Percentiles rank a stretch among this genome's conserved stretches.
These are phyloP conservation scores for Penicillium nucicola DNA, from an alignment of 495 filamentous ascomycete species.

Conservation along the genomic window DNA sequence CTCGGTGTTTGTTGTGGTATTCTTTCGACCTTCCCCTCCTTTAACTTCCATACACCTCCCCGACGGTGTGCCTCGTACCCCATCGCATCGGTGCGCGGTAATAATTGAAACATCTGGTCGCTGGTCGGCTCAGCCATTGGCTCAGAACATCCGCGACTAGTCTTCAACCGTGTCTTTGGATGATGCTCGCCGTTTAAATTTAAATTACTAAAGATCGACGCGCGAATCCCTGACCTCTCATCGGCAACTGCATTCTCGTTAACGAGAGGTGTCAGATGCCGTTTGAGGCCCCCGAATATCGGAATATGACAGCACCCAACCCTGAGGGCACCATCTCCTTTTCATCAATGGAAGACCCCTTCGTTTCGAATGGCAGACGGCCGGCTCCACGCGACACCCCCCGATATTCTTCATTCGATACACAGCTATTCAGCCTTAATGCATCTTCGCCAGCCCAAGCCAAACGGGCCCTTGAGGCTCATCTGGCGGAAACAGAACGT, in stretches of 20 bases:
- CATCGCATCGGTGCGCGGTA: conserved; percentile 10
- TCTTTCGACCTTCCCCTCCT: conserved; percentile 3
- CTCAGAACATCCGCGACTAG: conserved; percentile 5
- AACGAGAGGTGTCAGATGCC: conserved; percentile 23
- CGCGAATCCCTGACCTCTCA: conserved; percentile 19
- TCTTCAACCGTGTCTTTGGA: conserved; percentile 16
- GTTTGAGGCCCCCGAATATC: conserved; percentile 12
- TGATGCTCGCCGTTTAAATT: conserved; percentile 35
- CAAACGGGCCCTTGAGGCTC: conserved; percentile 84
- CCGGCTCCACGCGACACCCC: conserved; percentile 51
- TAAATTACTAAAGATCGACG: conserved; percentile 16
- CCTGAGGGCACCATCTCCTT: conserved; percentile 17
- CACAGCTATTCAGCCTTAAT: conserved; percentile 73
- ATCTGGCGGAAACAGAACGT: conserved; percentile 85
- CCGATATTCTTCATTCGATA: conserved; percentile 76
- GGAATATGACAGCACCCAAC: conserved; percentile 18
- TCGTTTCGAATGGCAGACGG: conserved; percentile 40
- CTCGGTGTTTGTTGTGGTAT: conserved; percentile 20
- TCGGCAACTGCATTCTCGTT: conserved; percentile 24
- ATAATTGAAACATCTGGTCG: conserved; percentile 22
- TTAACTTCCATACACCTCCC: conserved; percentile 13
- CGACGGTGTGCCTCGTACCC: conserved; percentile 9
- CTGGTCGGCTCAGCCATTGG: conserved; percentile 33
- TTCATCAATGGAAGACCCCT: conserved; percentile 52
- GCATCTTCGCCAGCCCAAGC: conserved; percentile 78